Percentiles rank a stretch among this genome's conserved stretches.
Evolutionary conservation across 176 grass and related monocot genomes (phyloP).

Genomic region (Eragrostis curvula): DNA sequence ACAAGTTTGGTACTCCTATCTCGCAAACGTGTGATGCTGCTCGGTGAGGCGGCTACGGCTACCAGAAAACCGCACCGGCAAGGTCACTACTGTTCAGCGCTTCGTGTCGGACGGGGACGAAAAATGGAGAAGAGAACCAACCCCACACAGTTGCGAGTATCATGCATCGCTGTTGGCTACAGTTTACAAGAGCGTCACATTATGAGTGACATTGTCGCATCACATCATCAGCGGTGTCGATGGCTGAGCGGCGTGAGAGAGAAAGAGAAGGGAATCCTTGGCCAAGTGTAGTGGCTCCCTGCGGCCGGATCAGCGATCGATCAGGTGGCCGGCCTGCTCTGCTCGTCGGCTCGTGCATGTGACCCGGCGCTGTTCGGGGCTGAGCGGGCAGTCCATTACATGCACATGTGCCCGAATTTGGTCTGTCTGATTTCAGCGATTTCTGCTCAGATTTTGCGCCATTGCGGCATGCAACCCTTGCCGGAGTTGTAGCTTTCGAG

Average conservation of each 20-base stretch:
- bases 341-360: conserved; percentile 18
- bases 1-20: neutral
- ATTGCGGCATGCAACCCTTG: neutral
- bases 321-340: conserved; percentile 7
- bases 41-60: neutral
- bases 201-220: conserved; percentile 32
- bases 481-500: conserved; percentile 28
- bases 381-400: conserved; percentile 11
- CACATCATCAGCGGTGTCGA: conserved; percentile 35
- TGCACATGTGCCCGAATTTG: conserved; percentile 44
- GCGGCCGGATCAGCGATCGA: neutral
- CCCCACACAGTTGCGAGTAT: neutral
- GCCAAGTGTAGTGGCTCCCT: neutral
- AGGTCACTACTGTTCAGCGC: neutral
- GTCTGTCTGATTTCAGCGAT: conserved; percentile 22
- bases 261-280: neutral
- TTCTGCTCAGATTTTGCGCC: conserved; percentile 22
- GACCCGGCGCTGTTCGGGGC: conserved; percentile 38
- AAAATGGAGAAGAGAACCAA: neutral
- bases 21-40: neutral
- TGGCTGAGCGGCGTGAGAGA: neutral
- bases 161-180: neutral
- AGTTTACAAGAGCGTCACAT: neutral
- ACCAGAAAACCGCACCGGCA: neutral
- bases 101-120: neutral